Base-by-base conservation (phyloP, 2,329 filamentous ascomycete species). In the Paraconiothyrium brasiliense region DNA sequence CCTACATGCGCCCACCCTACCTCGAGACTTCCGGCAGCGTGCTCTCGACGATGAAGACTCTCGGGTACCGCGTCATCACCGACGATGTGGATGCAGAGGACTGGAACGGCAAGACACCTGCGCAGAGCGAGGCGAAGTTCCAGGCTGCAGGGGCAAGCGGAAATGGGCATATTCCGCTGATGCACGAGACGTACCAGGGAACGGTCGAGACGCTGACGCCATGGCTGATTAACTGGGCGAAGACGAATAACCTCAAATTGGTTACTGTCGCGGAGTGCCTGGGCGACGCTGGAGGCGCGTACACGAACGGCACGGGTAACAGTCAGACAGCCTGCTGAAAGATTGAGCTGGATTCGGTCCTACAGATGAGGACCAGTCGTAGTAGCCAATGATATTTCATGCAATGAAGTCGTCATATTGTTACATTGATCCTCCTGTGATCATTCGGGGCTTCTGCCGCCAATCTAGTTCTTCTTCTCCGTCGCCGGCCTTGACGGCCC, bases 1-100 rank as follows among this genome's bases (percentile, higher is more conserved):
- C 76, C 0, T 78, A 78, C 66, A 77, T 77, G 76, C 75, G 76
- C 0, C 75, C 75, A 1, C 76, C 76, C 0, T 77, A 78, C 59
- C 74, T 77, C 49, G 73, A 74, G 13, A 76, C 75, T 0, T 69
- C 72, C 50, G 72, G 71, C 41, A 72, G 55, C 50, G 73, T 76
- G n/a, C 67, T 75, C 4, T 62, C 70, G 6, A 74, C 70, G 30
- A 75, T 77, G 73, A 69, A 70, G 57, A 76, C 63, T 4, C 64
- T 78, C 8, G 75, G 76, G 39, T 78, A 78, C 65, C 64, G 71
- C n/a, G 72, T 78, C 58, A 73, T 77, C 44, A 76, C 73, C 16
- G 62, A 73, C 49, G 75, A 77, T 49, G 62, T 78, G 30, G 76
- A 78, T 55, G 57, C 66, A 8, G 72, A 70, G n/a, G 75, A 78